Conservation (phyloP, 2,329 filamentous ascomycete genomes). For the Cladosporium sp. region DNA sequence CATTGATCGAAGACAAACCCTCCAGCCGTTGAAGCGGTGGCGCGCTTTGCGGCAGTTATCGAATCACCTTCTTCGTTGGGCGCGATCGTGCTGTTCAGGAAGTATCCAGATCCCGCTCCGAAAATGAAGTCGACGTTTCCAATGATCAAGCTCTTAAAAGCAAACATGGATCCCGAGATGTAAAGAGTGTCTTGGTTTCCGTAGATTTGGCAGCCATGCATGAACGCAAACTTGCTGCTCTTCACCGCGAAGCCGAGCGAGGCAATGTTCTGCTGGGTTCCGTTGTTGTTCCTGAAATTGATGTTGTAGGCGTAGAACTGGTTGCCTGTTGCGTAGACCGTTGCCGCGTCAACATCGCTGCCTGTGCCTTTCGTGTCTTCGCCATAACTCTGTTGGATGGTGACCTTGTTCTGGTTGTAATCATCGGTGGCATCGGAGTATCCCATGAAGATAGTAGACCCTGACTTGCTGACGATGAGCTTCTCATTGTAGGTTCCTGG, state of each 20-base stretch:
- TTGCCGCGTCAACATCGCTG: constrained; percentile 42
- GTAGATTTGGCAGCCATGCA: constrained; percentile 41
- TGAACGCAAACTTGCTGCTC: constrained; percentile 43
- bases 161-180: constrained; percentile 42
- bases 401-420: constrained; percentile 41
- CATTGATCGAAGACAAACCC: constrained; percentile 43
- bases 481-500: constrained; percentile 44
- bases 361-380: constrained; percentile 41
- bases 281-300: constrained; percentile 43
- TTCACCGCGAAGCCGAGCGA: constrained; percentile 44
- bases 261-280: constrained; percentile 40
- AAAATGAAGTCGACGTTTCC: constrained; percentile 48
- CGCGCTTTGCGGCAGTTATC: constrained; percentile 43
- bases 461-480: constrained; percentile 41
- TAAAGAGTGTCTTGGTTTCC: constrained; percentile 43
- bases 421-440: constrained; percentile 41
- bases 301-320: constrained; percentile 44
- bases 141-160: constrained; percentile 43
- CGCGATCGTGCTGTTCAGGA: constrained; percentile 42
- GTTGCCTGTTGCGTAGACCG: constrained; percentile 43
- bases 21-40: constrained; percentile 39
- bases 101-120: constrained; percentile 47
- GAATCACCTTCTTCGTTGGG: constrained; percentile 39
- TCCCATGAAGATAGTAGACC: constrained; percentile 43
- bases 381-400: constrained; percentile 38